Evolutionary conservation across 208 protist species (phyloP), one percentile per base, ranked within the genome.

Genomic region (Wallacemonas sp.): DNA sequence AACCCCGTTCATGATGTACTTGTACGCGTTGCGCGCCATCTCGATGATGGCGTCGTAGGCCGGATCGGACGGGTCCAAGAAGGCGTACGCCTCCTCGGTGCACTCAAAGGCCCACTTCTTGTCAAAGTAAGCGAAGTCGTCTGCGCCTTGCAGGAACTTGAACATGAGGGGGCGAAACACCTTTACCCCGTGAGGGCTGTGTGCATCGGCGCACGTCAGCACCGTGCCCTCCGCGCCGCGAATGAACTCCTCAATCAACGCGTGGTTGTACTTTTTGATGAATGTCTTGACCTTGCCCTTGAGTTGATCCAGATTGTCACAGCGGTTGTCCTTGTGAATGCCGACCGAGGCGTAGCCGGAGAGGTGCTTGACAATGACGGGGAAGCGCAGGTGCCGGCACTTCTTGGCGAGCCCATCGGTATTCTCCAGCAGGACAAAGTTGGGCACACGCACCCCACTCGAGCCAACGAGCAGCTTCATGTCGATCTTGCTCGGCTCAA

Each of bases 41-140:
- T 91, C 78, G 1, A 87, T 68, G 38, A 92, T 89, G 29, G 62
- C 70, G 12, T 65, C 38, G 62, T 93, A 93, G 63, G 83, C 76
- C n/a, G 89, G 86, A 66, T 95, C 84, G 44, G 71, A 78, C 22
- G 73, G 29, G 34, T 81, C 76, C 2, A 93, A 71, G 62, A 91
- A 88, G 44, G 46, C 68, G 70, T 88, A 92, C 5, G 84, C 78
- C 36, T 78, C 59, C 34, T 85, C 78, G 57, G 79, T 76, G 59
- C 74, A 90, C 65, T 86, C 79, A 54, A 91, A 86, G 26, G 71
- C 73, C 87, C 90, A 95, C 69, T 95, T 95, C 66, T 88, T 90
- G 6, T 91, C 84, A 81, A 93, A 95, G 73, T 93, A 92, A 17
- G 85, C 84, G 67, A 95, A 95, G 65, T 93, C 87, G 67, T 93